Conservation (phyloP, 805 yeast genomes). For the Yarrowia sp. region DNA sequence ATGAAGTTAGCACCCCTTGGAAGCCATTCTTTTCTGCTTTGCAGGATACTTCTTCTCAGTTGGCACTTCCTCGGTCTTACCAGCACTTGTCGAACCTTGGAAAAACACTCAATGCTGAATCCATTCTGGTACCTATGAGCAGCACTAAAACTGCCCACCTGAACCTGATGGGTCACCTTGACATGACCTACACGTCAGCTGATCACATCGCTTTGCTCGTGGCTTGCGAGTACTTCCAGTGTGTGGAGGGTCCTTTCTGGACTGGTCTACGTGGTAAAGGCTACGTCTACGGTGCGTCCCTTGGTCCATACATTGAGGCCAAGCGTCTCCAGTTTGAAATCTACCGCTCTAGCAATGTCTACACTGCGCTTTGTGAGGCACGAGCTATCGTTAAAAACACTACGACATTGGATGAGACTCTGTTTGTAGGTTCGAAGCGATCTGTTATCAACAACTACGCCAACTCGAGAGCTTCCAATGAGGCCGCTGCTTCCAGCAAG, state of each 20-base stretch:
- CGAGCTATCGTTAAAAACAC: slow-evolving; percentile 62
- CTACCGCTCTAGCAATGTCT: slow-evolving; percentile 76
- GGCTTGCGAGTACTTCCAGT: slow-evolving; percentile 72
- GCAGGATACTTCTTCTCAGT: neutral
- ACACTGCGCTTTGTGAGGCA: slow-evolving; percentile 53
- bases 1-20: slow-evolving; percentile 28
- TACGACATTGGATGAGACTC: slow-evolving; percentile 52
- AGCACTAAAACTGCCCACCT: slow-evolving; percentile 81
- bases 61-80: slow-evolving; percentile 43
- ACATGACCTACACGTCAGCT: slow-evolving; percentile 51
- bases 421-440: slow-evolving; percentile 71
- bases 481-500: slow-evolving; percentile 54
- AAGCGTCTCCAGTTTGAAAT: slow-evolving; percentile 66
- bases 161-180: slow-evolving; percentile 57
- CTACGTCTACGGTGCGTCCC: slow-evolving; percentile 81
- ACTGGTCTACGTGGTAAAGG: slow-evolving; percentile 94
- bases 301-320: slow-evolving; percentile 57
- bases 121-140: slow-evolving; percentile 68
- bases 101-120: slow-evolving; percentile 48
- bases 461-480: slow-evolving; percentile 45
- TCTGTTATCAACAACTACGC: slow-evolving; percentile 73
- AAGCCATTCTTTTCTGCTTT: neutral
- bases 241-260: slow-evolving; percentile 97
- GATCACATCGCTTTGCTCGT: slow-evolving; percentile 71
- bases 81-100: slow-evolving; percentile 60